Conservation (phyloP, 2,329 filamentous ascomycete genomes). For the Pestalotiopsis sp. region DNA sequence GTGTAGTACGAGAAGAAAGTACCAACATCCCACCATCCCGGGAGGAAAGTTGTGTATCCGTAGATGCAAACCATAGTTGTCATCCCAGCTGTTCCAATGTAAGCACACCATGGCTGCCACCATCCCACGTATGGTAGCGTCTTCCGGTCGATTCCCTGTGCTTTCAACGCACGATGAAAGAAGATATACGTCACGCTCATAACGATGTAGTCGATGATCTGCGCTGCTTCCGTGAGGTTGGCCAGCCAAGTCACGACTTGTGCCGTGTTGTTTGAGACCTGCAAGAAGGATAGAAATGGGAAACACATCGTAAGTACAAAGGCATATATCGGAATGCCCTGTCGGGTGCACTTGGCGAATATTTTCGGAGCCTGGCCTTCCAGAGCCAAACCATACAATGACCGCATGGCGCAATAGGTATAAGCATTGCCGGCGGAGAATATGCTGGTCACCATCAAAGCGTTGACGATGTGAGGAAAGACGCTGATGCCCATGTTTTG, state of each 20-base stretch:
- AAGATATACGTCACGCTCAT: conserved; percentile 73
- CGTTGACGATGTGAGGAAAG: conserved; percentile 64
- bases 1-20: conserved; percentile 52
- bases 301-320: conserved; percentile 59
- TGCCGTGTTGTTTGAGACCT: conserved; percentile 30
- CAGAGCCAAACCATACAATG: conserved; percentile 60
- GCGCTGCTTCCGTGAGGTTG: conserved; percentile 41
- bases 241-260: conserved; percentile 34
- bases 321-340: conserved; percentile 66
- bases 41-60: conserved; percentile 56
- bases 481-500: conserved; percentile 54
- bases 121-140: conserved; percentile 70
- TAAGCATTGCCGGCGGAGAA: conserved; percentile 66
- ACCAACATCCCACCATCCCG: conserved; percentile 37
- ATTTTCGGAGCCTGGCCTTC: conserved; percentile 58
- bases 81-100: conserved; percentile 46
- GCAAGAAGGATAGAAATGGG: conserved; percentile 61
- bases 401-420: conserved; percentile 63
- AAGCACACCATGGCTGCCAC: conserved; percentile 69
- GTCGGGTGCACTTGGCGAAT: conserved; percentile 55
- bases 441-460: conserved; percentile 60
- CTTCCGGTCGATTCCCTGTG: conserved; percentile 69
- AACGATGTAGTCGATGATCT: conserved; percentile 65
- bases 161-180: conserved; percentile 70
- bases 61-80: conserved; percentile 50